These are phyloP conservation scores for Fusarium decemcellulare DNA, from an alignment of 2,329 filamentous ascomycete species.

Conservation along the genomic window DNA sequence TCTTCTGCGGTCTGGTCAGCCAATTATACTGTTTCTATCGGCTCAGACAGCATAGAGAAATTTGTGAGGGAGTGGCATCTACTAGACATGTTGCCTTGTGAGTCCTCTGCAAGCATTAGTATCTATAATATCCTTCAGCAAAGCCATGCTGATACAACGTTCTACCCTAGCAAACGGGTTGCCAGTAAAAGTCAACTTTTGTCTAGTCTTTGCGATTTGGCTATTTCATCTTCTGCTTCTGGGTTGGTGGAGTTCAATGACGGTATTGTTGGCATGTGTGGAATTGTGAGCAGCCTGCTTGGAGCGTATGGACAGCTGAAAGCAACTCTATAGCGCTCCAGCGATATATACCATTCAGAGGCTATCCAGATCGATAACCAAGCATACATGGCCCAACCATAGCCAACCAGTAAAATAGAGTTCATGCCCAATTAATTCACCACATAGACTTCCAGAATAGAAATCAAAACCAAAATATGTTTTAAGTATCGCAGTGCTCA, in stretches of 20 bases:
- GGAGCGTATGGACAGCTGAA: constrained; percentile 4
- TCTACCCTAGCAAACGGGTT: constrained; percentile 2
- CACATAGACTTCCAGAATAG: no score
- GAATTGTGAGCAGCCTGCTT: constrained; percentile 23
- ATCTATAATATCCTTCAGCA: background rate
- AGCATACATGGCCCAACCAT: no score
- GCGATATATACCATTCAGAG: no score
- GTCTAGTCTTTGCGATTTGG: constrained; percentile 14
- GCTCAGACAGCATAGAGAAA: background rate
- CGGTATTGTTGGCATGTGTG: constrained; percentile 16
- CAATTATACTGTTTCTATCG: constrained; percentile 24
- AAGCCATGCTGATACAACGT: constrained; percentile 8
- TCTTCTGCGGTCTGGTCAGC: constrained; percentile 6
- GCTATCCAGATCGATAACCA: no score
- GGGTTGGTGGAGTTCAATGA: constrained; percentile 21
- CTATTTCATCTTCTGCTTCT: constrained; percentile 24
- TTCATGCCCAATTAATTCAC: no score
- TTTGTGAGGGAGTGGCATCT: background rate
- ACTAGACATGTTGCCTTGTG: constrained; percentile 12
- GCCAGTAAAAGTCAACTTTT: constrained; percentile 15
- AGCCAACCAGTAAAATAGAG: no score
- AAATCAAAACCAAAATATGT: no score
- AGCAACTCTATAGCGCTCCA: no score
- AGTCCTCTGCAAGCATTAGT: background rate
- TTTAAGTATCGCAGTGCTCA: no score